Base-by-base conservation (phyloP, 331 rosid genomes). In the Arachis monticola region DNA sequence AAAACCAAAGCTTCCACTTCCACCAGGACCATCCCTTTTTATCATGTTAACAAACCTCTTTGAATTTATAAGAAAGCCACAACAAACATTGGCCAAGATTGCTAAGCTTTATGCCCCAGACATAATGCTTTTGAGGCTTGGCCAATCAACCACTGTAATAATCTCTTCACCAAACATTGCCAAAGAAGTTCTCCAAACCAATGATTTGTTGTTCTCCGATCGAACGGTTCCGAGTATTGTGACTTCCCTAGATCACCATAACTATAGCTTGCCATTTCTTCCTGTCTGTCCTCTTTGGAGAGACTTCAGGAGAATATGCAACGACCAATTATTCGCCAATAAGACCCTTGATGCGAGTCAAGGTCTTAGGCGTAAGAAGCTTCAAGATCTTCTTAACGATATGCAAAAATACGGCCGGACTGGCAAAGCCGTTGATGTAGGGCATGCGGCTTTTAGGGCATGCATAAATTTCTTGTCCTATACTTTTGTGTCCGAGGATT, bases 41-140 rank as follows among this genome's bases (percentile, higher is more conserved):
- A 88, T 86, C 5, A 13, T 88, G 8, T 76, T 88, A 22, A 82
- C 87, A 22, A 88, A 88, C 63, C 77, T 86, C 1, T 77, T 80
- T 14, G 85, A 62, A 9, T 66, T 86, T 2, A 88, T 87, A 1
- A 63, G 77, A 51, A 84, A 82, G 8, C 90, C 88, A 1, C 88
- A 88, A 81, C 64, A 65, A 10, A 72, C 85, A 5, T 57, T 86
- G 1, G 22, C 87, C 64, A 50, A 80, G 10, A 87, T 86, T 1
- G 86, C 87, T 47, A 35, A 35, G 0, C 17, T 1, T 32, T 53
- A 73, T 9, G 77, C 70, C 52, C 62, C 77, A n/a, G 40, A 35
- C 40, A 62, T 73, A 2, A 61, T 73, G 70, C 9, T 22, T 5
- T 2, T 73, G 10, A 66, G 13, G 52, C 53, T 73, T 0, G 70